Percentiles rank a stretch among this genome's conserved stretches.
phyloP scores from a whole-genome alignment of 371 early-diverging fungal species.

The Quaeritorhiza haematococci region DNA sequence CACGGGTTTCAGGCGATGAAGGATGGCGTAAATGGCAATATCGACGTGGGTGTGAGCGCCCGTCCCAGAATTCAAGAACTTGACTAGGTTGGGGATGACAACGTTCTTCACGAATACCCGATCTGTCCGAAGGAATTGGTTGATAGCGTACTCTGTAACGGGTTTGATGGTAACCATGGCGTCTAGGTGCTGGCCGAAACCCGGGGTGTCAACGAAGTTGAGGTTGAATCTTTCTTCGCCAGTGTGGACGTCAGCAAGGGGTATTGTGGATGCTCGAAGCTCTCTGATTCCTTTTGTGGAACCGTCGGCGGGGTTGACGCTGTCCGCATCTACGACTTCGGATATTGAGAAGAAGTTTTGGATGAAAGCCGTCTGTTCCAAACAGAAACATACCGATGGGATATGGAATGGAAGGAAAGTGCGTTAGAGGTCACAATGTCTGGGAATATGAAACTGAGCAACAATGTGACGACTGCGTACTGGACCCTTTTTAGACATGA shows the following conservation, averaged over 20 bases:
- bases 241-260: constrained; percentile 4
- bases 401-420: background rate
- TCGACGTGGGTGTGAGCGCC: constrained; percentile 33
- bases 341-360: constrained; percentile 9
- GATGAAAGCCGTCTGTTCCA: constrained; percentile 21
- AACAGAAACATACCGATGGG: background rate
- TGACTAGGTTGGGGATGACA: constrained; percentile 3
- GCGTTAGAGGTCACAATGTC: background rate
- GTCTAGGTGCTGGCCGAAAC: constrained; percentile 28
- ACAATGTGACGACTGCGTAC: background rate
- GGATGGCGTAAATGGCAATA: constrained; percentile 27
- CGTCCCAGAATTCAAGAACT: constrained; percentile 20
- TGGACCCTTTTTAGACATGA: background rate
- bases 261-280: constrained; percentile 22
- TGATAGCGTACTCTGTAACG: constrained; percentile 17
- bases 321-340: constrained; percentile 9
- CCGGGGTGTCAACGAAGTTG: constrained; percentile 33
- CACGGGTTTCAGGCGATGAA: constrained; percentile 61
- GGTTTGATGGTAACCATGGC: constrained; percentile 27
- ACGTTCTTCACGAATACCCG: constrained; percentile 10
- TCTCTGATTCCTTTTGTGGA: constrained; percentile 14
- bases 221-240: constrained; percentile 25
- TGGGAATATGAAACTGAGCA: background rate
- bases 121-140: constrained; percentile 24
- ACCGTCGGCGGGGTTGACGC: background rate